These are phyloP conservation scores for Kwoniella pini DNA, from an alignment of 768 basidiomycete species.

Conservation along the genomic window DNA sequence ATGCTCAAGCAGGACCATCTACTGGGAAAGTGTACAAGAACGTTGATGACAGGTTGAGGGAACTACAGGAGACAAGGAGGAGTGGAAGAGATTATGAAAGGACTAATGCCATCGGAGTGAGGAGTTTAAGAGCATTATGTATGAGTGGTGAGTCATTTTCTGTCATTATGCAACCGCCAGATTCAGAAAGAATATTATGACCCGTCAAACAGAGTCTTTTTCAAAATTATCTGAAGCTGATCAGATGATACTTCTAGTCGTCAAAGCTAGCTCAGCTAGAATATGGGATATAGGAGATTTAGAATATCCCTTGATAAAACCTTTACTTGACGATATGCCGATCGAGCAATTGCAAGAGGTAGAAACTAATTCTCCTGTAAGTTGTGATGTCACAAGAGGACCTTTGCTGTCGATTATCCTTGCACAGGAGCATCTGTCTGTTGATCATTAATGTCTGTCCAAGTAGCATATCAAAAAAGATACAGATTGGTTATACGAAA, in stretches of 20 bases:
- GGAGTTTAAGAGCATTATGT: slow-evolving; percentile 30
- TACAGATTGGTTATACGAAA: slow-evolving; percentile 48
- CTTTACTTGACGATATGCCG: slow-evolving; percentile 36
- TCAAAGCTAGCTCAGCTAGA: slow-evolving; percentile 26
- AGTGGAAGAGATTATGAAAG: slow-evolving; percentile 3
- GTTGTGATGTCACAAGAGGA: slow-evolving; percentile 1
- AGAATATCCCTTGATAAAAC: slow-evolving; percentile 30
- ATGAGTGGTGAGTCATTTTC: slow-evolving; percentile 26
- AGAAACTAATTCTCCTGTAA: slow-evolving; percentile 37
- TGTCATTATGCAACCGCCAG: too few species aligned
- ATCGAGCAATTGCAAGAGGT: slow-evolving; percentile 38
- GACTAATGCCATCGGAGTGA: slow-evolving; percentile 5
- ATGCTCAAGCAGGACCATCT: slow-evolving; percentile 2
- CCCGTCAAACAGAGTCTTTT: too few species aligned
- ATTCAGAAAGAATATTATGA: too few species aligned
- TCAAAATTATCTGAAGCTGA: too few species aligned
- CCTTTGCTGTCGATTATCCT: neutral
- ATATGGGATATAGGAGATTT: slow-evolving; percentile 46
- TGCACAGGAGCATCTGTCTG: neutral
- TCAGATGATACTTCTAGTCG: slow-evolving; percentile 20
- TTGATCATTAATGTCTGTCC: neutral
- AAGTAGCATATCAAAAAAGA: slow-evolving; percentile 42
- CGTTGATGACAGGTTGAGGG: slow-evolving; percentile 13
- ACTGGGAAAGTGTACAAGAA: slow-evolving; percentile 12
- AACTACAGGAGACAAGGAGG: slow-evolving; percentile 16